A percentile compares a stretch with the other conserved stretches of the same genome.
Conservation (phyloP, 164 flowering plant genomes). For the Liriodendron chinense region DNA sequence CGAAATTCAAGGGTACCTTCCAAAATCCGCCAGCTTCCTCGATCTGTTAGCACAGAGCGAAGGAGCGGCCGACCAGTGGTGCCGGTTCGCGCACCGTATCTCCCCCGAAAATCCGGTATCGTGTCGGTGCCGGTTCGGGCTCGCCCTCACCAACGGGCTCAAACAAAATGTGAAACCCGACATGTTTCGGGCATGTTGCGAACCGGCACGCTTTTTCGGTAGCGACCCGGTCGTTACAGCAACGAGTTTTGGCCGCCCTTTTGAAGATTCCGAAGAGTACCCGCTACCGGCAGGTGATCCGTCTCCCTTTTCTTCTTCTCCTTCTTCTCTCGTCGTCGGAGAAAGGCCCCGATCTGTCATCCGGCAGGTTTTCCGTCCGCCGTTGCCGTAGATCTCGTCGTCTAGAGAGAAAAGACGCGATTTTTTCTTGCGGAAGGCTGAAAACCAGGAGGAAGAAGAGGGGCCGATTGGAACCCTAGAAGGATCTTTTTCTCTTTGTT, state of each 20-base stretch:
- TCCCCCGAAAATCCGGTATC: constrained; percentile 42
- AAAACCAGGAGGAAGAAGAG: constrained; percentile 22
- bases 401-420: constrained; percentile 11
- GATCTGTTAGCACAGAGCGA: constrained; percentile 72
- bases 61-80: constrained; percentile 50
- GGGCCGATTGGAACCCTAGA: background rate
- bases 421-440: constrained; percentile 13
- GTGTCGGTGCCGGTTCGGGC: constrained; percentile 49
- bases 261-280: constrained; percentile 42
- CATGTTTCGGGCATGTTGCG: constrained; percentile 16
- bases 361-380: constrained; percentile 18
- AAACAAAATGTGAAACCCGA: constrained; percentile 66
- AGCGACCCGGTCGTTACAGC: constrained; percentile 8
- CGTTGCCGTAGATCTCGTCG: background rate
- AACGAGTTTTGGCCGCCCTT: constrained; percentile 30
- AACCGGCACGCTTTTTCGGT: constrained; percentile 4
- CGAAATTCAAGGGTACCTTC: constrained; percentile 53
- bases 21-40: constrained; percentile 83
- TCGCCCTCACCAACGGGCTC: constrained; percentile 85
- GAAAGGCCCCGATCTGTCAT: constrained; percentile 68
- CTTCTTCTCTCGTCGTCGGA: constrained; percentile 28
- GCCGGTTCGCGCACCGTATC: constrained; percentile 29
- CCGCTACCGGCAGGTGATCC: constrained; percentile 37
- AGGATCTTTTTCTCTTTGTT: background rate
- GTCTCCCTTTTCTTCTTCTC: constrained; percentile 13